Evolutionary conservation across 78 protist genomes (phyloP).

Genomic region (Dictyostelium intermedium): DNA sequence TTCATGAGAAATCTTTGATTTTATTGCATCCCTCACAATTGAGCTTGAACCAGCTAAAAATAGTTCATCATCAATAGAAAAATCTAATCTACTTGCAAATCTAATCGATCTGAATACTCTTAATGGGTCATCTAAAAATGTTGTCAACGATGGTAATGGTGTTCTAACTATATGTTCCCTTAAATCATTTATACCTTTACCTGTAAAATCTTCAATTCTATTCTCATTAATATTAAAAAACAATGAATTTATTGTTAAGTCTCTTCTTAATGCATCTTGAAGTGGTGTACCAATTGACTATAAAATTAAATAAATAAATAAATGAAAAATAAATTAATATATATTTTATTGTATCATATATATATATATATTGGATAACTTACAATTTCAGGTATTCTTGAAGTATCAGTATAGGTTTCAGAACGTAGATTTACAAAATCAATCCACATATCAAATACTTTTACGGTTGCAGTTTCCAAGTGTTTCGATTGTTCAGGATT

Average conservation of each 20-base stretch:
- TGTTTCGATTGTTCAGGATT: slow-evolving; percentile 97
- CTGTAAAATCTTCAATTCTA: slow-evolving; percentile 88
- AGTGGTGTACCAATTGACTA: slow-evolving; percentile 91
- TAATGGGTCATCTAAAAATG: slow-evolving; percentile 97
- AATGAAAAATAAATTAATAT: not conserved
- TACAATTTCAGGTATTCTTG: slow-evolving; percentile 88
- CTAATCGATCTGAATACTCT: slow-evolving; percentile 93
- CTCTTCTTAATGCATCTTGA: slow-evolving; percentile 96
- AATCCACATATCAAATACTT: slow-evolving; percentile 78
- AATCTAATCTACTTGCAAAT: slow-evolving; percentile 90
- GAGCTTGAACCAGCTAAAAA: slow-evolving; percentile 23
- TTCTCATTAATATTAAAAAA: slow-evolving; percentile 93
- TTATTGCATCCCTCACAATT: slow-evolving; percentile 71
- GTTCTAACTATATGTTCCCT: slow-evolving; percentile 85
- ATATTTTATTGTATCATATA: too few relatives aligned
- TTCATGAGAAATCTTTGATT: slow-evolving; percentile 82
- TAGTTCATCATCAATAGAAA: slow-evolving; percentile 62
- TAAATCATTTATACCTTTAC: slow-evolving; percentile 90
- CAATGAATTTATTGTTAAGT: slow-evolving; percentile 96
- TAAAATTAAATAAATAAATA: not conserved
- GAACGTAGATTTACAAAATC: slow-evolving; percentile 96
- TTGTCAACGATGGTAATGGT: slow-evolving; percentile 91
- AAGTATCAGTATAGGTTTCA: slow-evolving; percentile 86
- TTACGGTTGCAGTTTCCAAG: slow-evolving; percentile 93
- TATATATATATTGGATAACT: not conserved